Evolutionary conservation across 2,329 filamentous ascomycete genomes (phyloP).

Genomic region (Fusarium sp.): DNA sequence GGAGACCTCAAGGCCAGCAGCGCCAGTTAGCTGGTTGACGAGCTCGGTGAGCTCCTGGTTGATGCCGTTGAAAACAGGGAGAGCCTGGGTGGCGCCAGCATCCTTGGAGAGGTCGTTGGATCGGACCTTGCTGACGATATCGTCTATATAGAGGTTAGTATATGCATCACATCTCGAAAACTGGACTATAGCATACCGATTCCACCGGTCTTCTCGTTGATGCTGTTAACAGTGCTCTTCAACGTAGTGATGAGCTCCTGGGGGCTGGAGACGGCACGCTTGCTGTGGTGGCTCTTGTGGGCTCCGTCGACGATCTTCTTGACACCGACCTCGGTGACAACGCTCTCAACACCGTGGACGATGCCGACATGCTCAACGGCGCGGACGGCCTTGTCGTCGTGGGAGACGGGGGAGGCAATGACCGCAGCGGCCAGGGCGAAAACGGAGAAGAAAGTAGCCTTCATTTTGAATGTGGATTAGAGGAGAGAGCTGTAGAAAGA

Average conservation of each 20-base stretch:
- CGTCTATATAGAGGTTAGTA: constrained; percentile 10
- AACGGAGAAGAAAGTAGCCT: constrained; percentile 42
- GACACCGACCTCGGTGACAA: constrained; percentile 7
- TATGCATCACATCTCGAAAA: fast-evolving
- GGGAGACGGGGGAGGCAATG: constrained; percentile 36
- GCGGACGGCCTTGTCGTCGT: constrained; percentile 3
- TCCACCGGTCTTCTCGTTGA: constrained; percentile 21
- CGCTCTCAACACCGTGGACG: neutral
- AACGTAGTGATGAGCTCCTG: constrained; percentile 17
- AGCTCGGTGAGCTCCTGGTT: constrained; percentile 40
- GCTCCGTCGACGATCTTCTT: constrained; percentile 10
- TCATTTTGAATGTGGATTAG: constrained; percentile 41
- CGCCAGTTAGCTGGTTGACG: constrained; percentile 39
- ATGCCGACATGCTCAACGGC: constrained; percentile 14
- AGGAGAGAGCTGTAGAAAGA: neutral
- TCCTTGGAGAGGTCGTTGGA: constrained; percentile 38
- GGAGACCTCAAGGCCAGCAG: constrained; percentile 36
- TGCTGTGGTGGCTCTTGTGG: constrained; percentile 1
- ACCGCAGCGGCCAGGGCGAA: constrained; percentile 39
- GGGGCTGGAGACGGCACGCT: neutral
- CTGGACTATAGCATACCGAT: constrained; percentile 2
- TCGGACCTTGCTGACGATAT: constrained; percentile 39
- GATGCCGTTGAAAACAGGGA: constrained; percentile 31
- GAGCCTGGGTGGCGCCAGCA: constrained; percentile 27
- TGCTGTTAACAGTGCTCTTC: neutral